These are phyloP conservation scores for Fraxinus greggii DNA, from an alignment of 305 asterid genomes.

Conservation along the genomic window DNA sequence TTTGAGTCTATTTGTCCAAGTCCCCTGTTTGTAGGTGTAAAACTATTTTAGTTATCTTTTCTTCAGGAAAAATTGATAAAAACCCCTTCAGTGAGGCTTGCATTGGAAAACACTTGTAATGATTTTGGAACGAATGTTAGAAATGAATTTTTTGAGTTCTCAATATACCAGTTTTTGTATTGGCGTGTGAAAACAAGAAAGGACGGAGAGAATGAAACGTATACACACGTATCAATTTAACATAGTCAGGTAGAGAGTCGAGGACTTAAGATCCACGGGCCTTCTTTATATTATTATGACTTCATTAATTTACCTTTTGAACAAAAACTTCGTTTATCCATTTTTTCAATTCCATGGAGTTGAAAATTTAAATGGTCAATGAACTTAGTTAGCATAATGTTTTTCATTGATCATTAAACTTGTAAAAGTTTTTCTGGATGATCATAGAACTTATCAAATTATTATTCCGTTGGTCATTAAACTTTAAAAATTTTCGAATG, in stretches of 20 bases:
- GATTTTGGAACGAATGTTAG: neutral
- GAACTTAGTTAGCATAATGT: neutral
- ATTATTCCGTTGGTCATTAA: neutral
- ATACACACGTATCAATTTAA: neutral
- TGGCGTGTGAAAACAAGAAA: neutral
- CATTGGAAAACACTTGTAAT: neutral
- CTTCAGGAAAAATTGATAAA: neutral
- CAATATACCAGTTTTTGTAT: neutral
- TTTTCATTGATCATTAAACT: neutral
- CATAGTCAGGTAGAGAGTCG: neutral
- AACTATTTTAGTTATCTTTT: neutral
- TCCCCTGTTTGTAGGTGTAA: neutral
- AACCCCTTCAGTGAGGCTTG: neutral
- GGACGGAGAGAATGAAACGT: neutral
- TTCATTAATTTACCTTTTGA: neutral
- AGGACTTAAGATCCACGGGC: neutral
- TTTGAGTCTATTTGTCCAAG: neutral
- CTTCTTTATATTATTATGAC: neutral
- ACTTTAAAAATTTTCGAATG: neutral
- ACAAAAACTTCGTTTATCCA: neutral
- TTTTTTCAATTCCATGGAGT: neutral
- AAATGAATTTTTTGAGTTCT: neutral
- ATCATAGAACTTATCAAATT: neutral
- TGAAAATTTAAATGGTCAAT: neutral
- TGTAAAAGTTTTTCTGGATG: neutral